Percentiles rank a stretch among this genome's conserved stretches.
phyloP scores from a whole-genome alignment of 768 basidiomycete species.

The Mycena leptocephala region DNA sequence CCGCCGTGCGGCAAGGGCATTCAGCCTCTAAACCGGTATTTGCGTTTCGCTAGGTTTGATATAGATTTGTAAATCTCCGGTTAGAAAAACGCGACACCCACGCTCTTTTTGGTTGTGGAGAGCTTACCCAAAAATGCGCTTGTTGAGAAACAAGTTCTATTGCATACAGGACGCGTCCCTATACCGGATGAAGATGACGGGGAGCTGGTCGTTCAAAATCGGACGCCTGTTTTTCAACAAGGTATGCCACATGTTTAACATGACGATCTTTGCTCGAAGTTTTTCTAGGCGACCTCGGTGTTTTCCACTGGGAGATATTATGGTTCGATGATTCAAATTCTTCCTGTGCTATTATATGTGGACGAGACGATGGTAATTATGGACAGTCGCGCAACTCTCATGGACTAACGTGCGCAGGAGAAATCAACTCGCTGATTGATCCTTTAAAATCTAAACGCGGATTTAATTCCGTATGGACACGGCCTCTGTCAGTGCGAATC shows the following conservation, averaged over 20 bases:
- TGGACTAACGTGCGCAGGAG: background rate
- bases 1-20: constrained; percentile 59
- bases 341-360: constrained; percentile 62
- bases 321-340: constrained; percentile 57
- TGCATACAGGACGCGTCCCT: constrained; percentile 77
- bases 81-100: constrained; percentile 48
- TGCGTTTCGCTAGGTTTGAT: background rate
- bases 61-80: background rate
- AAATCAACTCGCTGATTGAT: background rate
- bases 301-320: constrained; percentile 66
- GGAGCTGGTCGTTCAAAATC: constrained; percentile 53
- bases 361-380: constrained; percentile 53
- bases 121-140: constrained; percentile 81
- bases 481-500: constrained; percentile 61
- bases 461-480: constrained; percentile 22
- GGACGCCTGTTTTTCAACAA: constrained; percentile 56
- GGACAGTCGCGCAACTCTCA: background rate
- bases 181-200: constrained; percentile 65
- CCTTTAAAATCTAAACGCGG: constrained; percentile 2
- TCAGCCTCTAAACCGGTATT: constrained; percentile 41
- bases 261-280: background rate
- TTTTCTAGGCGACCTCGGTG: constrained; percentile 25
- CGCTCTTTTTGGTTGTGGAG: constrained; percentile 75
- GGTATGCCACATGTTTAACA: constrained; percentile 49
- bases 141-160: constrained; percentile 83